Base-by-base conservation (phyloP, 1,139 yeast genomes). In the Suhomyces wounanorum region DNA sequence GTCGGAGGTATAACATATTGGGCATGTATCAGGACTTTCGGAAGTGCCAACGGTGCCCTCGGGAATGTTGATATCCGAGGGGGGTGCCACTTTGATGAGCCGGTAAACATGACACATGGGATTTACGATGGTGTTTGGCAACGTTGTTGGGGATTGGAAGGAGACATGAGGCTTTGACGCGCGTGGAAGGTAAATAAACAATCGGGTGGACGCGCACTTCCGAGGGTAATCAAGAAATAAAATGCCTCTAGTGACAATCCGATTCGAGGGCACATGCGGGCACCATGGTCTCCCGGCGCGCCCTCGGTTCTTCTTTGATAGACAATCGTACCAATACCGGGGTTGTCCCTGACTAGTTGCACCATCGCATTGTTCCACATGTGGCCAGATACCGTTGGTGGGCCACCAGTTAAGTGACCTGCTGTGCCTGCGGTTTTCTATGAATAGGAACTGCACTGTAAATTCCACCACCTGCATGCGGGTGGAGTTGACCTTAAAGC, bases 141-240 rank as follows among this genome's bases (percentile, higher is more conserved):
- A 14, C 28, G 26, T 13, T 18, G 26, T 13, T 37, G 26, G 4
- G 40, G 26, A 13, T 18, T 18, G 26, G 40, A 37, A 37, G 40
- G 40, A 21, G 26, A 37, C 26, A 18, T 11, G 23, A 37, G 40
- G 26, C 40, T 10, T 17, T 13, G 18, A 11, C 17, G 42, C 42
- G 42, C 21, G 14, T 28, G 30, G 33, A 30, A 40, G 13, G 33
- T 40, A 40, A 40, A 40, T 33, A 40, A 40, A 40, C 42, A 26
- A 25, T 16, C 6, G 31, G 23, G 1, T 3, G 2, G 9, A 38
- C 33, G 18, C 42, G 42, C 33, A 28, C 21, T 16, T 26, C 42
- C 42, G 31, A 16, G 42, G 42, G 33, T 21, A 21, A 3, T 6
- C 23, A 21, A 21, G 23, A 21, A 21, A 21, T n/a, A 21, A 21